These are phyloP conservation scores for Aspergillus carlsbadensis DNA, from an alignment of 495 filamentous ascomycete species.

Conservation along the genomic window DNA sequence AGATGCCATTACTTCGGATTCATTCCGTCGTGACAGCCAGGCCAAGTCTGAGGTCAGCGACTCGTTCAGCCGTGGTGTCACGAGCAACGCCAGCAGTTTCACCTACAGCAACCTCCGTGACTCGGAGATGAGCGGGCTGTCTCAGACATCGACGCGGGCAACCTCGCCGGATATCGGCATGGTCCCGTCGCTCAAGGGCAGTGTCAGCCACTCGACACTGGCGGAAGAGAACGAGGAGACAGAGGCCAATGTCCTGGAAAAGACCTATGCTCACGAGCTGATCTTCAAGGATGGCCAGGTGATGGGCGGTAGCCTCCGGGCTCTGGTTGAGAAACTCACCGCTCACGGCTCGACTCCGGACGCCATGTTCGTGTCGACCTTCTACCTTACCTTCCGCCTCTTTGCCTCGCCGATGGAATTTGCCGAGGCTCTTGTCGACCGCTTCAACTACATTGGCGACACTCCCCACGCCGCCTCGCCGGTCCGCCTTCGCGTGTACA, in stretches of 20 bases:
- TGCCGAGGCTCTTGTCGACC: slow-evolving; percentile 76
- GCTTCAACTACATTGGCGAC: slow-evolving; percentile 89
- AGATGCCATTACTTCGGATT: slow-evolving; percentile 13
- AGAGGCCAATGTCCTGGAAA: slow-evolving; percentile 79
- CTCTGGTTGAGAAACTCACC: slow-evolving; percentile 90
- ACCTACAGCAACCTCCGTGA: slow-evolving; percentile 74
- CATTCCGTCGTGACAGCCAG: slow-evolving; percentile 27
- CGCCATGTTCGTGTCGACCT: slow-evolving; percentile 87
- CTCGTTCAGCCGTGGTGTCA: slow-evolving; percentile 41
- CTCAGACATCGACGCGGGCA: slow-evolving; percentile 81
- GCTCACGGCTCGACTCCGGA: slow-evolving; percentile 92
- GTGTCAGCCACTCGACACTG: slow-evolving; percentile 58
- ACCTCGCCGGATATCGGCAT: slow-evolving; percentile 75
- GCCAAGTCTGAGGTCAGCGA: slow-evolving; percentile 38
- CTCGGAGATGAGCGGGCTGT: slow-evolving; percentile 78
- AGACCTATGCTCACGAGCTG: slow-evolving; percentile 85
- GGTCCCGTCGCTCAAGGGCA: slow-evolving; percentile 52
- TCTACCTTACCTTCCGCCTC: slow-evolving; percentile 95
- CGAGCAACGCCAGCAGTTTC: slow-evolving; percentile 63
- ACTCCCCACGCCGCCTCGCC: slow-evolving; percentile 69
- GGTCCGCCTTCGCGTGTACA: slow-evolving; percentile 89
- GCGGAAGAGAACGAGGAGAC: slow-evolving; percentile 73
- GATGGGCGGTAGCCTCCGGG: slow-evolving; percentile 87
- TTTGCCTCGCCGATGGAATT: slow-evolving; percentile 83
- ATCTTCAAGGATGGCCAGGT: slow-evolving; percentile 94